Conservation (phyloP, 257 asterid species). For the Rehmannia glutinosa region DNA sequence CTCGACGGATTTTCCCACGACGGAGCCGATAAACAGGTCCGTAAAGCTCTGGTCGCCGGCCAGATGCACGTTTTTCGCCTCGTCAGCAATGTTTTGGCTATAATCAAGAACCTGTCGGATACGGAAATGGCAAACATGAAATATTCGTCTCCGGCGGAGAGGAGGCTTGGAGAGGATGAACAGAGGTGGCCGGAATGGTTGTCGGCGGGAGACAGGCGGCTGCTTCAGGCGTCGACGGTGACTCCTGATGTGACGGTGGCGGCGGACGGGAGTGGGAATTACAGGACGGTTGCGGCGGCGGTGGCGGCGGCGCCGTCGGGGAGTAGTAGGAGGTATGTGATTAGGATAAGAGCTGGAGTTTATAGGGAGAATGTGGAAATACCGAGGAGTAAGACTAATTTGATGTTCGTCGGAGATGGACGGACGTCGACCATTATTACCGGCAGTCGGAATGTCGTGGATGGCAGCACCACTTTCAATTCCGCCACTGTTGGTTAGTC, state of each 20-base stretch:
- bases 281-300: slow-evolving; percentile 37
- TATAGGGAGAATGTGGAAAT: slow-evolving; percentile 53
- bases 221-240: slow-evolving; percentile 55
- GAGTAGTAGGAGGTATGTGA: slow-evolving; percentile 45
- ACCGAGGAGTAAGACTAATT: slow-evolving; percentile 37
- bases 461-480: slow-evolving; percentile 62
- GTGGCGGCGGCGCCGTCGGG: slow-evolving; percentile 54
- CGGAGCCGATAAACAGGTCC: slow-evolving; percentile 42
- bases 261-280: slow-evolving; percentile 59
- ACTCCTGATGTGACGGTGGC: slow-evolving; percentile 55
- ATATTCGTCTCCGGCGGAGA: neutral
- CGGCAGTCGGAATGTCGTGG: slow-evolving; percentile 41
- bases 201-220: slow-evolving; percentile 46
- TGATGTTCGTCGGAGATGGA: slow-evolving; percentile 66
- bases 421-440: slow-evolving; percentile 47
- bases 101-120: slow-evolving; percentile 39
- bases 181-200: slow-evolving; percentile 43
- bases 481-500: slow-evolving; percentile 63
- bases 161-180: slow-evolving; percentile 30
- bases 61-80: slow-evolving; percentile 49
- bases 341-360: slow-evolving; percentile 48
- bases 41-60: slow-evolving; percentile 28
- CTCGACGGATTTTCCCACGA: slow-evolving; percentile 68
- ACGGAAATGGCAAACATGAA: slow-evolving; percentile 17
- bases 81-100: slow-evolving; percentile 59